Percentiles rank a stretch among this genome's conserved stretches.
Conservation (phyloP, 139 green algal genomes). For the Trebouxia sp. region DNA sequence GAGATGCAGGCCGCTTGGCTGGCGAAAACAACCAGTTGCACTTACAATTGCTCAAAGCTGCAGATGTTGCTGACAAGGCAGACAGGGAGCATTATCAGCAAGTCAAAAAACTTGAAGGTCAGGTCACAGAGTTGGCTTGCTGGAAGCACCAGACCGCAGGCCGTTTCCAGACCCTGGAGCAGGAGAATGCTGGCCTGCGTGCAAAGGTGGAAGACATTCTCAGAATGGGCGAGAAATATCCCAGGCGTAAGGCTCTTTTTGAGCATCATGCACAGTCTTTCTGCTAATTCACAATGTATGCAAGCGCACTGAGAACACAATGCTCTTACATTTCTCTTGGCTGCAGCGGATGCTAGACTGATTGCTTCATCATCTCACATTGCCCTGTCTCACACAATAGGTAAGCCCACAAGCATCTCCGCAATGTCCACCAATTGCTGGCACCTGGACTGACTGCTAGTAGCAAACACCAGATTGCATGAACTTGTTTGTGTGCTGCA, state of each 20-base stretch:
- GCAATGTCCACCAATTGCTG: too few species aligned
- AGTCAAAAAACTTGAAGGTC: constrained; percentile 36
- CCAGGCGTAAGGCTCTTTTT: neutral
- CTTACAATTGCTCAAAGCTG: constrained; percentile 60
- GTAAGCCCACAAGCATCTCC: too few species aligned
- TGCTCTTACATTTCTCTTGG: too few species aligned
- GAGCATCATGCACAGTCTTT: too few species aligned
- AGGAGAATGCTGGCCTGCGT: constrained; percentile 61
- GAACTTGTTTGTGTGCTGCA: neutral
- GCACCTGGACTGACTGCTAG: too few species aligned
- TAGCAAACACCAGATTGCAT: too few species aligned
- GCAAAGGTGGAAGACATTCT: constrained; percentile 26
- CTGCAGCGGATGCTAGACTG: constrained; percentile 5
- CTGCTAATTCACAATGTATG: neutral
- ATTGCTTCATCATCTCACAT: neutral
- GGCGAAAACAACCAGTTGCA: constrained; percentile 75
- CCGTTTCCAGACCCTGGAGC: constrained; percentile 49
- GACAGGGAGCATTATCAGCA: constrained; percentile 44
- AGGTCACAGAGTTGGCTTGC: constrained; percentile 47
- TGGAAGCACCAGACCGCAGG: constrained; percentile 54
- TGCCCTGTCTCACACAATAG: neutral
- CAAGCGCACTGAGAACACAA: too few species aligned
- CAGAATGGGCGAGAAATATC: constrained; percentile 10
- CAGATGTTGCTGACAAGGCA: constrained; percentile 49
- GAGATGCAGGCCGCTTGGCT: constrained; percentile 54